Evolutionary conservation across 2,329 filamentous ascomycete genomes (phyloP), one percentile per base, ranked within the genome.

Genomic region (Lizonia empirigonia): DNA sequence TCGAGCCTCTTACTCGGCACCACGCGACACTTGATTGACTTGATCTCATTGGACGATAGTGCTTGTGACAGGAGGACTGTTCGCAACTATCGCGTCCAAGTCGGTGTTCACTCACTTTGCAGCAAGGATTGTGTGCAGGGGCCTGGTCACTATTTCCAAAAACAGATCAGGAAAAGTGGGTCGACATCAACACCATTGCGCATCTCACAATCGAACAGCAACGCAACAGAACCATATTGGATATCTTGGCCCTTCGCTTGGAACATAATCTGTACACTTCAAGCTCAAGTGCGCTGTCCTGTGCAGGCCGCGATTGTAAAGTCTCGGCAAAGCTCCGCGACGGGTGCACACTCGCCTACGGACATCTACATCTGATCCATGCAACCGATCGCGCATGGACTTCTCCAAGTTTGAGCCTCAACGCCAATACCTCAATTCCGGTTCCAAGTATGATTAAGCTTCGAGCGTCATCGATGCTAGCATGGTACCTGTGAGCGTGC

Each of bases 401-500:
- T 29, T 50, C 55, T 52, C 42, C 53, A 53, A 53, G 55, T 62
- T 64, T 60, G 58, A 65, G 64, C 62, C 60, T 34, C 44, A 49
- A 63, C 56, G 44, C 35, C 53, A n/a, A 58, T 55, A 55, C 36
- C 35, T 44, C 26, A 49, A 51, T 23, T 58, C 59, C 59, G 40
- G 38, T 29, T 51, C 52, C 44, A 48, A 33, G 35, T 45, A 39
- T 34, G 39, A 44, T 13, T 20, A 57, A 57, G 53, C 51, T 47
- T 45, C 52, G 49, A 40, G 52, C 39, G 27, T 47, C 38, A 38
- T 42, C 42, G 33, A 52, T 41, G 44, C 35, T 38, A 38, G 38
- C 33, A 20, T 45, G 44, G 55, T 56, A 48, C 50, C 51, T 58
- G 63, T 68, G 61, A 69, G 63, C 66, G 56, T 65, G 64, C 64